Percentiles rank a stretch among this genome's conserved stretches.
Evolutionary conservation across 768 basidiomycete species (phyloP).

Genomic region (Russula griseocarnosa): DNA sequence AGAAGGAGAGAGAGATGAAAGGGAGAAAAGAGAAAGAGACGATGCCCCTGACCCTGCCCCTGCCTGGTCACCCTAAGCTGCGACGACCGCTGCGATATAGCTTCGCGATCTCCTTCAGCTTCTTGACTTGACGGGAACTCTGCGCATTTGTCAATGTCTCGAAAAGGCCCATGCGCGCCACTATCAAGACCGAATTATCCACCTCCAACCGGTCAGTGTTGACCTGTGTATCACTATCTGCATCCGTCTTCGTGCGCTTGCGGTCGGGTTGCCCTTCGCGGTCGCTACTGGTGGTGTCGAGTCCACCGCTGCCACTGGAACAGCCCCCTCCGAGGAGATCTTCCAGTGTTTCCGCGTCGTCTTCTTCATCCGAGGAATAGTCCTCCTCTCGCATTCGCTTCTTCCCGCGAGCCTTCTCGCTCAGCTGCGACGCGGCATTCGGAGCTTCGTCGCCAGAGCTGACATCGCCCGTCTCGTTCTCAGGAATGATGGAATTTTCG

Average conservation of each 20-base stretch:
- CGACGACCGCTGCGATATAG: background rate
- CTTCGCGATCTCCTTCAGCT: conserved; percentile 4
- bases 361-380: background rate
- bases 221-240: conserved; percentile 3
- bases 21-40: background rate
- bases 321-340: background rate
- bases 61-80: background rate
- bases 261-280: background rate
- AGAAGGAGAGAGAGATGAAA: background rate
- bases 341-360: background rate
- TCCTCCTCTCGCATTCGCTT: conserved; percentile 16
- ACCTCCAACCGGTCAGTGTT: background rate
- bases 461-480: too few species aligned
- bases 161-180: background rate
- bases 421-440: background rate
- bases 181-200: background rate
- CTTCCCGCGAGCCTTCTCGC: conserved; percentile 16
- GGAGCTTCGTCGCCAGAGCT: too few species aligned
- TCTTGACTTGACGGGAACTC: background rate
- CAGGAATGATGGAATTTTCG: too few species aligned
- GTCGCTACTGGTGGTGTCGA: background rate
- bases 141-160: background rate
- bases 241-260: conserved; percentile 7
- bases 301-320: too few species aligned
- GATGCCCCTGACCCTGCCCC: background rate